These are phyloP conservation scores for Funneliformis mosseae DNA, from an alignment of 192 early-diverging fungal genomes.

Conservation along the genomic window DNA sequence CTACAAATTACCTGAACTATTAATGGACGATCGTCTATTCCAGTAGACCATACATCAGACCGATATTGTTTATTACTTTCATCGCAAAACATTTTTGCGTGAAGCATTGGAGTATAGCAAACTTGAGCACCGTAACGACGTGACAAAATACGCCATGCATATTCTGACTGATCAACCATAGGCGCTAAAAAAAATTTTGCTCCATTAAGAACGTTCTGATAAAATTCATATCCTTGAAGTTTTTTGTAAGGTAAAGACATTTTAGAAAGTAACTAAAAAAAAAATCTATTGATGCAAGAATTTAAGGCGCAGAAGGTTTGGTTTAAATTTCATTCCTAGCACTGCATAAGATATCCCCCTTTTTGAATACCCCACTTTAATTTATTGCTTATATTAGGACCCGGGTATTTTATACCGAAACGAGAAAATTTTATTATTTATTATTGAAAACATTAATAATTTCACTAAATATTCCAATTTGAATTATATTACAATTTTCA, in stretches of 20 bases:
- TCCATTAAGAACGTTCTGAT: background rate
- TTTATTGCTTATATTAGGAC: too few relatives aligned
- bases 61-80: slow-evolving; percentile 61
- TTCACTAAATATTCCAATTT: too few relatives aligned
- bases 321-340: too few relatives aligned
- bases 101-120: slow-evolving; percentile 99
- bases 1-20: slow-evolving; percentile 69
- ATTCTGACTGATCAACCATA: slow-evolving; percentile 93
- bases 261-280: background rate
- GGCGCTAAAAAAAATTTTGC: slow-evolving; percentile 26
- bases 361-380: too few relatives aligned
- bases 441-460: too few relatives aligned
- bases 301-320: too few relatives aligned
- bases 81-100: slow-evolving; percentile 84
- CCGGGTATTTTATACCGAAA: too few relatives aligned
- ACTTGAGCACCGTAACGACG: slow-evolving; percentile 83
- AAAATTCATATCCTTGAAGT: slow-evolving; percentile 25
- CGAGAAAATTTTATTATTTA: too few relatives aligned
- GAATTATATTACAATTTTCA: too few relatives aligned
- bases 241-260: slow-evolving; percentile 1
- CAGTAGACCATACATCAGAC: slow-evolving; percentile 73
- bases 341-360: too few relatives aligned
- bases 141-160: slow-evolving; percentile 92
- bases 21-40: slow-evolving; percentile 74
- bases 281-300: too few relatives aligned